A percentile compares a stretch with the other conserved stretches of the same genome.
phyloP scores from a whole-genome alignment of 768 basidiomycete species.

The Naganishia friedmannii region DNA sequence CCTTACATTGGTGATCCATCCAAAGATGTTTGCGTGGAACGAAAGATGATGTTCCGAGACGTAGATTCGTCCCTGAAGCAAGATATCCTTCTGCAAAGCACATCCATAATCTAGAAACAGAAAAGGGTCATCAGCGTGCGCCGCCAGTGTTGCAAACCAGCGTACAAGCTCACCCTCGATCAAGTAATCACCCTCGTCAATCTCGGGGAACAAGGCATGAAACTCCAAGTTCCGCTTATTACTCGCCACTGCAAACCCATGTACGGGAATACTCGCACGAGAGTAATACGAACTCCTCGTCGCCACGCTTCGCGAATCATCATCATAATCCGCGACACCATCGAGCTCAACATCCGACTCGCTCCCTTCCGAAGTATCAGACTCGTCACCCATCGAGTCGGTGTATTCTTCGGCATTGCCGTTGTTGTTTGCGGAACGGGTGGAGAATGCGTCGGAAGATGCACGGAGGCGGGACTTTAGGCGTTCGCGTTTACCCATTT shows the following conservation, averaged over 20 bases:
- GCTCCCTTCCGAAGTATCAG: conserved; percentile 25
- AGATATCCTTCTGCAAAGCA: conserved; percentile 89
- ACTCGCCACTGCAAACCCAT: conserved; percentile 95
- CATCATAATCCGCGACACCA: conserved; percentile 36
- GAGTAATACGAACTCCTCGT: conserved; percentile 34
- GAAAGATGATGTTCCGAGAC: conserved; percentile 99
- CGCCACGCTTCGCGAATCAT: conserved; percentile 46
- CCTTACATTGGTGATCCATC: conserved; percentile 95
- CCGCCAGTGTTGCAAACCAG: background rate
- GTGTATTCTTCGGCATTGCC: background rate
- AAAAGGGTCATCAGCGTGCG: background rate
- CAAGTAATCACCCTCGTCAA: conserved; percentile 93
- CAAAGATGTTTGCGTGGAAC: conserved; percentile 98
- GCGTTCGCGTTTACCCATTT: conserved; percentile 23
- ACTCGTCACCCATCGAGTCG: conserved; percentile 14
- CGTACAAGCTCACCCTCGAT: conserved; percentile 73
- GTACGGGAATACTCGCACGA: conserved; percentile 69
- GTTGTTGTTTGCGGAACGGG: background rate
- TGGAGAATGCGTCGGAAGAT: conserved; percentile 21
- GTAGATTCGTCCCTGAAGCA: conserved; percentile 92
- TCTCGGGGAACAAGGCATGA: conserved; percentile 81
- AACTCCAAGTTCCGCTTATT: conserved; percentile 92
- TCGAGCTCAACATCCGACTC: conserved; percentile 23
- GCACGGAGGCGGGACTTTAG: conserved; percentile 26
- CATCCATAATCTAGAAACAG: conserved; percentile 81